phyloP scores from a whole-genome alignment of 306 rosid species.

The Hylodesmum podocarpum region DNA sequence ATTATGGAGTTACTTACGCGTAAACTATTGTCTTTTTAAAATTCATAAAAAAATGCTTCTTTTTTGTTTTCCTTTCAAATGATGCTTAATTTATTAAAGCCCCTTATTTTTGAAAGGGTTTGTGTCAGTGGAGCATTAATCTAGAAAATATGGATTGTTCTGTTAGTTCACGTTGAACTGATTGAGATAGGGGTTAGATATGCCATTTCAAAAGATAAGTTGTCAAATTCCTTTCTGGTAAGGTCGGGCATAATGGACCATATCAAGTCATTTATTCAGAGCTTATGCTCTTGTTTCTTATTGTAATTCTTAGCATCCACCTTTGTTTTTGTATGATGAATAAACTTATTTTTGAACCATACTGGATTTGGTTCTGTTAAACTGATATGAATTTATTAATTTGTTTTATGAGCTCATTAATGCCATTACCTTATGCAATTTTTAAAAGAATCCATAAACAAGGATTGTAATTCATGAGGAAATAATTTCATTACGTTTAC shows the following conservation, averaged over 20 bases:
- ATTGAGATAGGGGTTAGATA: slow-evolving; percentile 12
- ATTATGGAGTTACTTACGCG: slow-evolving; percentile 1
- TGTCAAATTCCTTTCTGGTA: too few relatives aligned
- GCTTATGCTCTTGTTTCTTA: background rate
- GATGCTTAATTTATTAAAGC: slow-evolving; percentile 14
- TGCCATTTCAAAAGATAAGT: background rate
- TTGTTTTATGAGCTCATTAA: background rate
- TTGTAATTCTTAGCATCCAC: background rate
- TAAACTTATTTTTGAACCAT: background rate
- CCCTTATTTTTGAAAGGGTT: background rate
- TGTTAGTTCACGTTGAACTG: slow-evolving; percentile 11
- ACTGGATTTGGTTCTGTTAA: slow-evolving; percentile 1
- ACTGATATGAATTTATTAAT: slow-evolving; percentile 4
- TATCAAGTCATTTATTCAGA: background rate
- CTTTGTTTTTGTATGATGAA: background rate
- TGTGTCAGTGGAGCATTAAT: background rate
- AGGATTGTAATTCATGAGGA: background rate
- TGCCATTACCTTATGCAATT: background rate
- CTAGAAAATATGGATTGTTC: slow-evolving; percentile 22
- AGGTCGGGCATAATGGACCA: background rate
- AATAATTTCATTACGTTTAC: slow-evolving; percentile 1
- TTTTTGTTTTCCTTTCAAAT: background rate
- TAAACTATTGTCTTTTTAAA: slow-evolving; percentile 10
- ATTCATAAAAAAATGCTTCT: background rate
- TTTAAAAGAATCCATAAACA: background rate